A percentile compares a stretch with the other conserved stretches of the same genome.
Conservation (phyloP, 257 asterid genomes). For the Solanum paucissectum region DNA sequence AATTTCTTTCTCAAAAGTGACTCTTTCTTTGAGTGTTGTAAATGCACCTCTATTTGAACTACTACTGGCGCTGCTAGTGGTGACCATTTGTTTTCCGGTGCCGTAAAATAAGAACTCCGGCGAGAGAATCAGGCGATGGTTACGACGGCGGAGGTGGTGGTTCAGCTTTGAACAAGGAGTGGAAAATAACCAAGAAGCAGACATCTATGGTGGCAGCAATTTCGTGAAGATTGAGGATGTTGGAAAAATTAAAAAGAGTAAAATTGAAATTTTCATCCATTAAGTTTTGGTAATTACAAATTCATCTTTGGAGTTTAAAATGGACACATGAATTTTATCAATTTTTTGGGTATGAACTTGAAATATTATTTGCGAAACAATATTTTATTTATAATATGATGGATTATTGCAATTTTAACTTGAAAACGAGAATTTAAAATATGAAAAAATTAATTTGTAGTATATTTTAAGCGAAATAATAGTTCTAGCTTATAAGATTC, state of each 20-base stretch:
- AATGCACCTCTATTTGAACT: conserved; percentile 28
- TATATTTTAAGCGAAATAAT: neutral
- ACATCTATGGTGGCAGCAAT: neutral
- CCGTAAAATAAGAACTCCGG: neutral
- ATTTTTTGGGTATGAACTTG: neutral
- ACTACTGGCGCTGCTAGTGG: conserved; percentile 8
- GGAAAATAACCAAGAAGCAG: conserved; percentile 1
- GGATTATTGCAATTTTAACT: neutral
- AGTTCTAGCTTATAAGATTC: neutral
- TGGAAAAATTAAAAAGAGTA: neutral
- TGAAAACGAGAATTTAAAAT: neutral
- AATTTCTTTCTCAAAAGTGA: conserved; percentile 50
- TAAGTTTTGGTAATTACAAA: neutral
- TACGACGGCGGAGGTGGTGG: neutral
- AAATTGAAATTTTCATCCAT: neutral
- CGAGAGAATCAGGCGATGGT: neutral
- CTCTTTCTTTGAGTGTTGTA: conserved; percentile 60
- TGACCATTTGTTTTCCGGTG: conserved; percentile 23
- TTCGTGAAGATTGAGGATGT: neutral
- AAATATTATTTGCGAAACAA: neutral
- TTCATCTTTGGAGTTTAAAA: neutral
- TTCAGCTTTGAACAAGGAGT: conserved; percentile 9
- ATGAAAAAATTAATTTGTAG: neutral
- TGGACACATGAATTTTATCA: neutral
- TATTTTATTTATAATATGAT: neutral